Conservation (phyloP, 306 rosid genomes). For the Quercus robur region DNA sequence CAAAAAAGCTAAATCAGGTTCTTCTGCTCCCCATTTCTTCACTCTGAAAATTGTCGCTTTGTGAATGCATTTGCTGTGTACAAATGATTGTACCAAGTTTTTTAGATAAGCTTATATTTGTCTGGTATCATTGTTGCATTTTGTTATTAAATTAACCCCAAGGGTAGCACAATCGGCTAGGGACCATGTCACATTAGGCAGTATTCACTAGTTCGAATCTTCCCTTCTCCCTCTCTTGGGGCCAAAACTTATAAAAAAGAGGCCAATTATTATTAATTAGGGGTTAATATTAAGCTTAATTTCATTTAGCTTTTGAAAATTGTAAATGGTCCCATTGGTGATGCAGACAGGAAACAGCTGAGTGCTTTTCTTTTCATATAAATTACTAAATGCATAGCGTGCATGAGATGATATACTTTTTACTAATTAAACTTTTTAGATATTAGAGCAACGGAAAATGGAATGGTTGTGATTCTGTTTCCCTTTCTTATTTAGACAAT, state of each 20-base stretch:
- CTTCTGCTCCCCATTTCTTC: neutral
- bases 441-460: neutral
- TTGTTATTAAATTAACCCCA: neutral
- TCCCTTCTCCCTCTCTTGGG: too few species aligned
- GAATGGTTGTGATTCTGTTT: neutral
- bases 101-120: neutral
- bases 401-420: neutral
- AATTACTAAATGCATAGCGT: neutral
- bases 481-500: neutral
- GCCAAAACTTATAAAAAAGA: too few species aligned
- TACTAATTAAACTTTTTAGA: neutral
- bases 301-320: neutral
- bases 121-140: neutral
- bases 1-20: slow-evolving; percentile 93
- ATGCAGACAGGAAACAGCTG: neutral
- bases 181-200: too few species aligned
- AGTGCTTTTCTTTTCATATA: neutral
- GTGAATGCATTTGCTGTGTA: neutral
- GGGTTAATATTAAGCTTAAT: neutral
- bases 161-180: too few species aligned
- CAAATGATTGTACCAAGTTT: neutral
- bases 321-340: neutral
- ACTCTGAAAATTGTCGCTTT: neutral
- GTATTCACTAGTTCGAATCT: too few species aligned
- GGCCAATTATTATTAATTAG: neutral